Base-by-base conservation (phyloP, 768 basidiomycete genomes). In the Lanmaoa rubissima region DNA sequence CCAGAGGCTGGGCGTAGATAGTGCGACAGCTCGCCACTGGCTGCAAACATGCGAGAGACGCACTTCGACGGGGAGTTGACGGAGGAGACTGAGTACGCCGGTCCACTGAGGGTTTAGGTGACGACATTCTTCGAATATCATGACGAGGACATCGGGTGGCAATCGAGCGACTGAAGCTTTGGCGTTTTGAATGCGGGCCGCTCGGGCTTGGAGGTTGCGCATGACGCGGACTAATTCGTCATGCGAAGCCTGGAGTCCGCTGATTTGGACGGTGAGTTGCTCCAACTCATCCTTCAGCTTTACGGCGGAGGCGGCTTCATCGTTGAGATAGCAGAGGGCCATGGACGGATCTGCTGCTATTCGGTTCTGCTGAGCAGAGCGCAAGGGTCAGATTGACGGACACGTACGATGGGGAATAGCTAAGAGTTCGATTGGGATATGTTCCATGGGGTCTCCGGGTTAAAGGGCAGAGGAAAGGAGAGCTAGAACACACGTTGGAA, bases 11-110 rank as follows among this genome's bases (percentile, higher is more conserved):
- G 75, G 72, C 6, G 64, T 62, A 21, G 68, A 57, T 39, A 76
- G 69, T 16, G 75, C 68, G 14, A 75, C 68, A 7, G 58, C 56
- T 34, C 74, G 69, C 75, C 75, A 75, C 40, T 67, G 69, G 38
- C 58, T 63, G 35, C 66, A 68, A 21, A 75, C 70, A 44, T 71
- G 69, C 35, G 75, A 72, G 28, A 76, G 53, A 32, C 69, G 70
- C 35, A 71, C 62, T 55, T 71, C 71, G 51, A 72, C 34, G 32
- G 71, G 71, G n/a, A 63, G 65, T 48, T 73, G 71, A 45, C 65
- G 69, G 35, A 73, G 71, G 10, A 69, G 61, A 53, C 62, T 64
- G 43, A 69, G 70, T 14, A 73, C 65, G n/a, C 69, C 70, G 14
- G 61, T 51, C 67, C 71, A 71, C 53, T 71, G 71, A 26, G 69